Evolutionary conservation across 2,329 filamentous ascomycete species (phyloP), one percentile per base, ranked within the genome.

Genomic region (Aspergillus hiratsukae): DNA sequence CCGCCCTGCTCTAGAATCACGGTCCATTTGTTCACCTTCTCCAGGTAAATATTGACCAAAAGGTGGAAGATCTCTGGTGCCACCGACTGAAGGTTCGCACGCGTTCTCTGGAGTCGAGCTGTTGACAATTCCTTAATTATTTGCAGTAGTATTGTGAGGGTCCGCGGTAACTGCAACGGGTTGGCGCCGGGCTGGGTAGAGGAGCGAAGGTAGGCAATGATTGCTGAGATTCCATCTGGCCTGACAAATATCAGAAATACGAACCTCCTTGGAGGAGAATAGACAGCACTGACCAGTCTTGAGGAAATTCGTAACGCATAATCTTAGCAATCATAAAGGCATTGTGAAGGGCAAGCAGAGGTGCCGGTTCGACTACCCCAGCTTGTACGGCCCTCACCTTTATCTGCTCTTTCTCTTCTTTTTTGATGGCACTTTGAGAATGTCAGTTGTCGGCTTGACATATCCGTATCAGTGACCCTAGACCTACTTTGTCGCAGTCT

Each of bases 91-190:
- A 99, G 78, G 40, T 86, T 88, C 1, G 87, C 86, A 66, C 92
- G 86, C 0, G 88, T 91, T 61, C 84, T 85, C 55, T 86, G 82
- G 49, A 97, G 75, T 46, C 91, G 83, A 2, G 89, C 92, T 0
- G 89, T 92, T 0, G 89, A 87, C 5, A 97, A 79, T 71, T 97
- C 94, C 75, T 97, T 99, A 67, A 96, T 86, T 28, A 96, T 86
- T 49, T 93, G 88, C 14, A 97, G 79, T 10, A 97, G 78, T 11
- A 96, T 85, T 52, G 90, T 80, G 46, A 97, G 81, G 7, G 86
- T 83, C 49, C 91, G 86, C 25, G 84, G 81, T 2, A 96, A 83
- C 54, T 88, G 86, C 11, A 87, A 69, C 46, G 85, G 83, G 62
- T 87, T 84, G 8, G 81, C 80, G 56, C 82, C 76, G 5, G 76